These are phyloP conservation scores for Posidonia australis DNA, from an alignment of 106 monocot species.

Conservation along the genomic window DNA sequence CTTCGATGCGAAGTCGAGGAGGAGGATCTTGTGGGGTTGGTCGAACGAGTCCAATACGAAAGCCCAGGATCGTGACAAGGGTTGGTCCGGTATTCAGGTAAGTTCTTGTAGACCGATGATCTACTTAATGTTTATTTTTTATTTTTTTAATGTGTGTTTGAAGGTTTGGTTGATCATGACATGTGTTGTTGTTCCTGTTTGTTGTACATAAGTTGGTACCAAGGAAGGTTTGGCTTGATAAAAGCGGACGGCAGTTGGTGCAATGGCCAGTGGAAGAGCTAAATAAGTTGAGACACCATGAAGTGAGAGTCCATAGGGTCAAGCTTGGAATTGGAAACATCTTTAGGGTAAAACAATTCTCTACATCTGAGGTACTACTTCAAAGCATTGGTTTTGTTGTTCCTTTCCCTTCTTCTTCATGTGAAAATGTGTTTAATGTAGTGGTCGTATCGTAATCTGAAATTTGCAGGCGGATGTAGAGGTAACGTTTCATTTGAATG, in stretches of 20 bases:
- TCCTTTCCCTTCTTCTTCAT: no score
- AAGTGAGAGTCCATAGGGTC: slow-evolving; percentile 10
- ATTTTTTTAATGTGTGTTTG: no score
- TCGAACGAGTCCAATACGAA: slow-evolving; percentile 62
- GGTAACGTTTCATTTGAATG: slow-evolving; percentile 3
- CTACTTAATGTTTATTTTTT: no score
- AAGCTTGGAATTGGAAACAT: slow-evolving; percentile 22
- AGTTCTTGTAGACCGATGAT: no score
- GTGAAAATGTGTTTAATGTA: no score
- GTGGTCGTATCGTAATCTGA: no score
- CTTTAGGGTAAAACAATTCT: slow-evolving; percentile 26
- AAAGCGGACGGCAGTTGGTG: slow-evolving; percentile 32
- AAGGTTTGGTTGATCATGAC: no score
- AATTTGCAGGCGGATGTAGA: slow-evolving; percentile 24
- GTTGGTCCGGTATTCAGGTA: slow-evolving; percentile 62
- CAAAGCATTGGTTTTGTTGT: no score
- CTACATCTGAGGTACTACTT: slow-evolving; percentile 30
- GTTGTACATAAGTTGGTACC: slow-evolving; percentile 50
- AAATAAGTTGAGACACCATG: slow-evolving; percentile 38
- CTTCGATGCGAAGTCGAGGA: slow-evolving; percentile 30
- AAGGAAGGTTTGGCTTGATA: slow-evolving; percentile 49
- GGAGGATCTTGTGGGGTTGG: slow-evolving; percentile 91
- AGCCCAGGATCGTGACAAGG: slow-evolving; percentile 20
- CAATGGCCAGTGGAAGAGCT: slow-evolving; percentile 77
- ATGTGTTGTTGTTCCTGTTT: no score